These are phyloP conservation scores for Colletotrichum camelliae DNA, from an alignment of 2,329 filamentous ascomycete species.

Conservation along the genomic window DNA sequence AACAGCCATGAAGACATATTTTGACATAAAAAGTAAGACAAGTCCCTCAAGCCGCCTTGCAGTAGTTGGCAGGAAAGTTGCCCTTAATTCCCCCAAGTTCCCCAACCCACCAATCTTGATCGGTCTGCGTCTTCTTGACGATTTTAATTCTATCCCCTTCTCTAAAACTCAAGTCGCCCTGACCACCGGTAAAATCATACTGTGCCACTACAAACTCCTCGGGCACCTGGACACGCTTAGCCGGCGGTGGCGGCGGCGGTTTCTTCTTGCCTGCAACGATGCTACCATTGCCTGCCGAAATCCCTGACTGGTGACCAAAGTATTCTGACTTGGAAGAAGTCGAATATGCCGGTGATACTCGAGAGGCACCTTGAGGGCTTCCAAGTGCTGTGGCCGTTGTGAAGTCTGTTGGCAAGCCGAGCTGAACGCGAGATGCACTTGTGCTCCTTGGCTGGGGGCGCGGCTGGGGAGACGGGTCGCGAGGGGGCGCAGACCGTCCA, in stretches of 20 bases:
- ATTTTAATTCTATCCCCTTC: slow-evolving; percentile 82
- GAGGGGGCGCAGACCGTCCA: not conserved
- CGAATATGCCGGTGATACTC: slow-evolving; percentile 28
- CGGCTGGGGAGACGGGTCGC: slow-evolving; percentile 29
- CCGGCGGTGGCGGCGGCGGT: slow-evolving; percentile 74
- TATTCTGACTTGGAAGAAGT: slow-evolving; percentile 30
- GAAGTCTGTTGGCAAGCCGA: slow-evolving; percentile 48
- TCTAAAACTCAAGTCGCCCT: slow-evolving; percentile 75
- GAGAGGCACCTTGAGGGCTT: slow-evolving; percentile 32
- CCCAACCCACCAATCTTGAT: slow-evolving; percentile 89
- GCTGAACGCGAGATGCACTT: slow-evolving; percentile 27
- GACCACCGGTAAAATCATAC: slow-evolving; percentile 77
- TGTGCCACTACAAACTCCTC: slow-evolving; percentile 72
- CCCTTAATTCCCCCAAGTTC: slow-evolving; percentile 73
- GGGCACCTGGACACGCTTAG: slow-evolving; percentile 58
- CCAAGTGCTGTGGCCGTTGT: slow-evolving; percentile 48
- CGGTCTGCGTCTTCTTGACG: slow-evolving; percentile 78
- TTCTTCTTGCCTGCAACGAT: slow-evolving; percentile 66
- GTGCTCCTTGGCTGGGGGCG: slow-evolving; percentile 33
- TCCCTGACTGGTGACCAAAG: slow-evolving; percentile 29
- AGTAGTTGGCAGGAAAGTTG: slow-evolving; percentile 86
- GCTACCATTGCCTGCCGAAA: slow-evolving; percentile 23
- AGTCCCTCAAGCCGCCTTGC: slow-evolving; percentile 44
- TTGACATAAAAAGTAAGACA: not conserved
- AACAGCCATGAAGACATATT: not conserved